These are phyloP conservation scores for Boletus rubescentipes DNA, from an alignment of 768 basidiomycete genomes.

Conservation along the genomic window DNA sequence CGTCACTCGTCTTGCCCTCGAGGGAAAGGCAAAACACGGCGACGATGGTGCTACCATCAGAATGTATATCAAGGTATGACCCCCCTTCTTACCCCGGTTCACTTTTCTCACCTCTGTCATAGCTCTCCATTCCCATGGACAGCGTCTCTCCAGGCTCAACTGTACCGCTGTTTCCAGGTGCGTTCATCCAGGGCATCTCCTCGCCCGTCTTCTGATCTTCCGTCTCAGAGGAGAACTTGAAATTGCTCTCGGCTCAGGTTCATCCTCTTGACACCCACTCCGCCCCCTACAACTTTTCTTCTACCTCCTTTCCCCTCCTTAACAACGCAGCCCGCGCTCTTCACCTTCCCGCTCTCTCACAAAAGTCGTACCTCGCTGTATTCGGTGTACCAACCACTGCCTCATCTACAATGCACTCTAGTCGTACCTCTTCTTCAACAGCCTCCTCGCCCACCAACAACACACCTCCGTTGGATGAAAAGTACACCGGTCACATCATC, in stretches of 20 bases:
- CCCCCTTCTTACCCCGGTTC: not conserved
- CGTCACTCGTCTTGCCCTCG: slow-evolving; percentile 71
- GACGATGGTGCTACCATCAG: slow-evolving; percentile 65
- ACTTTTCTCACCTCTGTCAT: not conserved
- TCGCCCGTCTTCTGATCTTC: not conserved
- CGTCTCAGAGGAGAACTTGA: slow-evolving; percentile 71
- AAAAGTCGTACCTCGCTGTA: slow-evolving; percentile 58
- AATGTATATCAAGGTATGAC: slow-evolving; percentile 73
- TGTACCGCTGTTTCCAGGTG: slow-evolving; percentile 73
- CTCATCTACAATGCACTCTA: slow-evolving; percentile 28
- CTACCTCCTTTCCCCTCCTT: slow-evolving; percentile 58
- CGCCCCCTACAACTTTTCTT: slow-evolving; percentile 73
- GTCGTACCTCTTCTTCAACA: slow-evolving; percentile 40
- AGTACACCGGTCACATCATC: slow-evolving; percentile 72
- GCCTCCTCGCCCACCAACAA: slow-evolving; percentile 26
- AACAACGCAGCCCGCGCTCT: slow-evolving; percentile 69
- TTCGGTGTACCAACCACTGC: slow-evolving; percentile 44
- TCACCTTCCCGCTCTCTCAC: slow-evolving; percentile 59
- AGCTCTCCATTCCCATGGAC: slow-evolving; percentile 72
- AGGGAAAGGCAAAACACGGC: slow-evolving; percentile 67
- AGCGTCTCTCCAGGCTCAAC: slow-evolving; percentile 63
- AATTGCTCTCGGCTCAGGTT: slow-evolving; percentile 68
- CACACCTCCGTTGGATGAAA: slow-evolving; percentile 53
- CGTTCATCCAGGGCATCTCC: slow-evolving; percentile 7
- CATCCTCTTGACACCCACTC: slow-evolving; percentile 75